These are phyloP conservation scores for Diaporthe eres DNA, from an alignment of 2,329 filamentous ascomycete genomes.

Conservation along the genomic window DNA sequence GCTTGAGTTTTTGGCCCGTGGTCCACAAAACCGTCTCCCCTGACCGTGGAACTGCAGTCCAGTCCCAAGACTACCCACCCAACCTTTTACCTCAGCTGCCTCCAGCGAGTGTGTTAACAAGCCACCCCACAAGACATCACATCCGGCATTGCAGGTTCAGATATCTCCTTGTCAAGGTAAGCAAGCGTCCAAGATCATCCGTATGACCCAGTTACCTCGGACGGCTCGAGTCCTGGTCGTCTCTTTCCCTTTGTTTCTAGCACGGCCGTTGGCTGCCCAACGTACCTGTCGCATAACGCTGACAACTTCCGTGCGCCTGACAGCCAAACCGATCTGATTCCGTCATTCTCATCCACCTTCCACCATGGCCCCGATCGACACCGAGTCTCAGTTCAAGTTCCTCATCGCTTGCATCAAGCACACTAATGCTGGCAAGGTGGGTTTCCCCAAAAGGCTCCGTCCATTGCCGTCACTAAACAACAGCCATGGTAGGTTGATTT, in stretches of 20 bases:
- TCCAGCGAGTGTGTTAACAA: background rate
- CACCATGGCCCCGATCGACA: constrained; percentile 66
- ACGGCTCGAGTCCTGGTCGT: too few species aligned
- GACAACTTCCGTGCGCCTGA: constrained; percentile 27
- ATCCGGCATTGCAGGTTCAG: background rate
- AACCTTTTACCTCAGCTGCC: background rate
- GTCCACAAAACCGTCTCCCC: background rate
- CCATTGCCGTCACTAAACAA: constrained; percentile 40
- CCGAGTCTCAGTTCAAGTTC: constrained; percentile 73
- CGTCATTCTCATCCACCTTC: constrained; percentile 16
- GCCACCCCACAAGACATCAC: background rate
- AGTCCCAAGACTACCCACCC: background rate
- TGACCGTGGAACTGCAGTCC: background rate
- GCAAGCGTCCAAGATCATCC: background rate
- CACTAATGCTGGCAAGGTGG: constrained; percentile 72
- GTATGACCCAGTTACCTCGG: too few species aligned
- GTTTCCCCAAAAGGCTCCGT: constrained; percentile 33
- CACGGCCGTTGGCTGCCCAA: background rate
- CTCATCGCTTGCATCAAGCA: constrained; percentile 76
- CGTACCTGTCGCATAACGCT: background rate
- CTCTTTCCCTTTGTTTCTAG: background rate
- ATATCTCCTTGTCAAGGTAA: background rate
- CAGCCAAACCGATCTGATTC: constrained; percentile 33
- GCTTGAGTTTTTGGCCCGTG: background rate
- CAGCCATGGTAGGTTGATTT: constrained; percentile 71